Percentiles rank a stretch among this genome's conserved stretches.
Evolutionary conservation across 306 rosid species (phyloP).

Genomic region (Calophaca sinica): DNA sequence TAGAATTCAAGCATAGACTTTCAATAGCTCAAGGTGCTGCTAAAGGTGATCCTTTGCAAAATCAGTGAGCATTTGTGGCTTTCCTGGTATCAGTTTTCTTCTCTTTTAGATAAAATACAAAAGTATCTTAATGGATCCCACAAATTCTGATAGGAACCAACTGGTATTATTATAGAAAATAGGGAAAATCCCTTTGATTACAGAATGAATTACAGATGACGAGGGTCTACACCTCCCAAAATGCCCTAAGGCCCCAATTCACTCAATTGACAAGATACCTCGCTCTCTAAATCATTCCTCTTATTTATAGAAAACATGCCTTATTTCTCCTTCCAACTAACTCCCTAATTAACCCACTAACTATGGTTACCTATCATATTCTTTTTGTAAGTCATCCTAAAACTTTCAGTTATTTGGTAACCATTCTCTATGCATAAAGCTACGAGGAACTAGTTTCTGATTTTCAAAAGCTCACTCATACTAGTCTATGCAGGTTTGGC

Average conservation of each 20-base stretch:
- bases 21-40: constrained; percentile 95
- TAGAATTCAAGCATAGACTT: constrained; percentile 92
- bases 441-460: constrained; percentile 45
- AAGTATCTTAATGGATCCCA: constrained; percentile 60
- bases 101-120: constrained; percentile 62
- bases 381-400: constrained; percentile 53
- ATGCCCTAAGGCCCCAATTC: no score
- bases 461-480: constrained; percentile 48
- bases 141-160: constrained; percentile 15
- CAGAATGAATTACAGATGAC: no score
- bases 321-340: no score
- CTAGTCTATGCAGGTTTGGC: constrained; percentile 69
- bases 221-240: no score
- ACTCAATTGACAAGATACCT: no score
- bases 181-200: no score
- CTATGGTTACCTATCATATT: not conserved
- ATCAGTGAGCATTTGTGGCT: constrained; percentile 99
- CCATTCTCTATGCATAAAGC: constrained; percentile 34
- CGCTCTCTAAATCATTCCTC: no score
- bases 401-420: constrained; percentile 47
- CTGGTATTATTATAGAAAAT: no score
- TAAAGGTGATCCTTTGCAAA: constrained; percentile 99
- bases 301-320: no score
- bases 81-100: constrained; percentile 91
- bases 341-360: no score